phyloP scores from a whole-genome alignment of 768 basidiomycete genomes.

The Imleria badia region DNA sequence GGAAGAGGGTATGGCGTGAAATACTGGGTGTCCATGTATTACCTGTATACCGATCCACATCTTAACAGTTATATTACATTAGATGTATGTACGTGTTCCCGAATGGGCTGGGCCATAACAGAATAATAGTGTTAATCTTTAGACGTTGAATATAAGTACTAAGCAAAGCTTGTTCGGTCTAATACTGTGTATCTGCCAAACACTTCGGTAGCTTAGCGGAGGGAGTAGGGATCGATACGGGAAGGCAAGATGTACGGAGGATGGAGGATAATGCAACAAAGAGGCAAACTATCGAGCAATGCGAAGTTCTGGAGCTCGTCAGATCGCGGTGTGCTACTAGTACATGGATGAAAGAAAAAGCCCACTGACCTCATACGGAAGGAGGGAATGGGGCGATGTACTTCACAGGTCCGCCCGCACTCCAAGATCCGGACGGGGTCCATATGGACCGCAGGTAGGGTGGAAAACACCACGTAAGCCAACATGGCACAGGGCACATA shows the following conservation, averaged over 20 bases:
- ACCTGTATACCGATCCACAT: not conserved
- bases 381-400: not conserved
- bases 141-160: not conserved
- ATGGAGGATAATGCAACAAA: too few relatives aligned
- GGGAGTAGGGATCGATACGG: not conserved
- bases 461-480: too few relatives aligned
- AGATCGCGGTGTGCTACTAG: not conserved
- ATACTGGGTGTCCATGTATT: not conserved
- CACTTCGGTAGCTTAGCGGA: not conserved
- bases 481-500: too few relatives aligned
- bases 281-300: not conserved
- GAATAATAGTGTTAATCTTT: not conserved
- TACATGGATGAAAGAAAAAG: too few relatives aligned
- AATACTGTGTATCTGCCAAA: not conserved
- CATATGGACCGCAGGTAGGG: too few relatives aligned
- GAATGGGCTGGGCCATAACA: not conserved
- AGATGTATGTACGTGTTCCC: too few relatives aligned
- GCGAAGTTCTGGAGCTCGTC: not conserved
- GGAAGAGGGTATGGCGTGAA: not conserved
- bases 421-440: too few relatives aligned
- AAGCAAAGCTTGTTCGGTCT: too few relatives aligned
- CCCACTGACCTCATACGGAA: not conserved
- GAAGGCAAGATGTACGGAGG: too few relatives aligned
- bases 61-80: not conserved
- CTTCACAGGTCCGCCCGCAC: too few relatives aligned